Conservation (phyloP, 2,329 filamentous ascomycete genomes). For the Cladophialophora chaetospira region DNA sequence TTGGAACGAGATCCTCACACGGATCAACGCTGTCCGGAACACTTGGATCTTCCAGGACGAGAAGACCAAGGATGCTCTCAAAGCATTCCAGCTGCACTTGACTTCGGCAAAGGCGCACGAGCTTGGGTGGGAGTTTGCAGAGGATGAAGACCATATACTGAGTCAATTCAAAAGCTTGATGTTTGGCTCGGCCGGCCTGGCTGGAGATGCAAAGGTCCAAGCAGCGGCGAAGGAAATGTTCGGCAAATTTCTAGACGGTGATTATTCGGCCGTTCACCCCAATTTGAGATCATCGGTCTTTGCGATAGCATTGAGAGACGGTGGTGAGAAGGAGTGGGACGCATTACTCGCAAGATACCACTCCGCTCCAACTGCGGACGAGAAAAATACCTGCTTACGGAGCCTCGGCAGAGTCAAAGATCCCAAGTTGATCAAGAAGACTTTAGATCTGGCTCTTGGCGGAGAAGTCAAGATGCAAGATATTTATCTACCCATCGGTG, state of each 20-base stretch:
- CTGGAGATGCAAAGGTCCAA: constrained; percentile 76
- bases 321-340: constrained; percentile 84
- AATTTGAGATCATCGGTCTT: constrained; percentile 89
- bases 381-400: constrained; percentile 88
- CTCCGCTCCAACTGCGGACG: constrained; percentile 74
- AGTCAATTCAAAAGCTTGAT: constrained; percentile 94
- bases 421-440: constrained; percentile 77
- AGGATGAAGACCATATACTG: constrained; percentile 81
- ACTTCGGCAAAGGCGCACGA: constrained; percentile 79
- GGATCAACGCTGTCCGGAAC: constrained; percentile 74
- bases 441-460: constrained; percentile 72
- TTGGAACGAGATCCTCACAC: constrained; percentile 86
- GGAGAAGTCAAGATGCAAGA: constrained; percentile 91
- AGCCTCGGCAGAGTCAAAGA: constrained; percentile 76
- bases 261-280: constrained; percentile 80
- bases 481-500: constrained; percentile 83
- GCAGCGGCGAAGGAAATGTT: constrained; percentile 89
- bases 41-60: constrained; percentile 89
- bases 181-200: constrained; percentile 79
- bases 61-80: constrained; percentile 69
- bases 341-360: constrained; percentile 74
- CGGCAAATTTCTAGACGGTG: constrained; percentile 75
- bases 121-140: constrained; percentile 83
- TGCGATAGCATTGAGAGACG: constrained; percentile 78
- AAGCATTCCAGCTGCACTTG: constrained; percentile 79